Evolutionary conservation across 2,329 filamentous ascomycete genomes (phyloP).

Genomic region (Intubia oerlemansii): DNA sequence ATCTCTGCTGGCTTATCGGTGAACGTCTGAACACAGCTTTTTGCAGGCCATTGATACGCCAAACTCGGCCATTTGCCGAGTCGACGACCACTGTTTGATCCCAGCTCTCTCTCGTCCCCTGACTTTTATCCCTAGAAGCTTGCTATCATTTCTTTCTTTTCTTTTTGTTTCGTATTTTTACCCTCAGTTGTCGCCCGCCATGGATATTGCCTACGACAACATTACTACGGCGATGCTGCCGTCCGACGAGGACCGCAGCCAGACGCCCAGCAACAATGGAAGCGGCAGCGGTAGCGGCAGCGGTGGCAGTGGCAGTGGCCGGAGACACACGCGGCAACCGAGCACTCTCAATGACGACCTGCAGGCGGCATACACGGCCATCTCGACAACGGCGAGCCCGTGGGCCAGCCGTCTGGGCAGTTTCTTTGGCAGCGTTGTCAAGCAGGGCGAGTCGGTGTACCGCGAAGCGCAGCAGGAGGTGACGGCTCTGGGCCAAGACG

Average conservation of each 20-base stretch:
- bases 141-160: too few species aligned
- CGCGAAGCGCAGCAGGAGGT: slow-evolving; percentile 76
- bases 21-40: too few species aligned
- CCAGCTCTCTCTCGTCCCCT: too few species aligned
- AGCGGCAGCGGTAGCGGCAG: too few species aligned
- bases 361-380: slow-evolving; percentile 86
- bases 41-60: too few species aligned
- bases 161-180: too few species aligned
- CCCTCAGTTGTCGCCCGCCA: too few species aligned
- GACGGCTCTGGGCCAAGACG: slow-evolving; percentile 56
- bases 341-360: slow-evolving; percentile 63
- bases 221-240: slow-evolving; percentile 67
- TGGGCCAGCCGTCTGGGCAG: slow-evolving; percentile 83
- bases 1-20: too few species aligned
- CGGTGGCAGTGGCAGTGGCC: too few species aligned
- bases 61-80: too few species aligned
- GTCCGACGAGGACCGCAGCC: slow-evolving; percentile 28
- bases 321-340: neutral
- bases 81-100: too few species aligned
- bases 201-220: slow-evolving; percentile 97
- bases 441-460: slow-evolving; percentile 73
- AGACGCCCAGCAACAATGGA: slow-evolving; percentile 13
- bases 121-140: too few species aligned
- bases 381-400: slow-evolving; percentile 68
- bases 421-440: slow-evolving; percentile 77